Base-by-base conservation (phyloP, 345 rosid species). In the Eucalyptus urophylla region DNA sequence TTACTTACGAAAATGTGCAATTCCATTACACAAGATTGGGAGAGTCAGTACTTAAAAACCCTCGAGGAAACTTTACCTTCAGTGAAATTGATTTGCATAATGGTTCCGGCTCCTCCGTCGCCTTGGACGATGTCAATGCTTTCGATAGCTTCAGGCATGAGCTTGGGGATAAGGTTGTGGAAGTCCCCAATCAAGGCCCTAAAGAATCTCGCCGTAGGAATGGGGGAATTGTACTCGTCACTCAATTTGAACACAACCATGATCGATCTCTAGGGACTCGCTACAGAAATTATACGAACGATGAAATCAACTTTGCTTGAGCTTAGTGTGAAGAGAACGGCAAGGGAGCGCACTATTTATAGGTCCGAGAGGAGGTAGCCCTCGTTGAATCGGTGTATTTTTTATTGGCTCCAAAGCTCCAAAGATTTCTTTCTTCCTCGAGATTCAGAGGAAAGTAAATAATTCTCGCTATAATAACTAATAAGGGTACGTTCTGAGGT, bases 71-170 rank as follows among this genome's bases (percentile, higher is more conserved):
- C 24, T 50, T 22, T 50, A 86, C 93, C 92, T 87, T 91, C 91
- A 22, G 69, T 88, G n/a, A 91, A 91, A 81, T 86, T 92, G 40
- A 89, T n/a, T 51, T 89, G 86, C 88, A 81, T 92, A 89, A 92
- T 89, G 88, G 87, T 91, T 81, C 93, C 93, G 4, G 93, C 89
- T 24, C 94, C 95, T 27, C 94, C 95, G 58, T 92, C 88, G 6
- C 94, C 93, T 90, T 91, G 89, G 37, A 91, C 49, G 49, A 80
- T 51, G 60, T 92, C 90, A 13, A 89, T 31, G 58, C 87, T 89
- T 58, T 92, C 69, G 25, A 93, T 6, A 49, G 80, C 87, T 19
- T 92, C 90, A 86, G 95, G 94, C 90, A 92, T 11, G 69, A 92
- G 69, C 85, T 86, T 92, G 10, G 92, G 94, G 31, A 92, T 29